Evolutionary conservation across 306 rosid genomes (phyloP), one percentile per base, ranked within the genome.

Genomic region (Vigna hirtella): DNA sequence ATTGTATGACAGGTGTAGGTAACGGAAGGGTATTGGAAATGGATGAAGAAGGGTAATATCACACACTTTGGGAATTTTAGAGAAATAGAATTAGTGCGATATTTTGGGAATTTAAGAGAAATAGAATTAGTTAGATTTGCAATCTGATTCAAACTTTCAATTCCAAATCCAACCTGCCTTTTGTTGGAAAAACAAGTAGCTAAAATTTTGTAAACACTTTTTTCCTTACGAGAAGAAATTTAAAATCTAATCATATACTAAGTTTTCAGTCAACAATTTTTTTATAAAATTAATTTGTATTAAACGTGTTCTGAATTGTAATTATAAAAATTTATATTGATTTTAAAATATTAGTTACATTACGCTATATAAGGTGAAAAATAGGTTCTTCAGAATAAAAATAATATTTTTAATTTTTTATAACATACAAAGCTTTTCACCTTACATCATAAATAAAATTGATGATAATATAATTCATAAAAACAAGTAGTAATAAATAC

Each of bases 141-240:
- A 66, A 59, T 30, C n/a, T 28, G 61, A 14, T 74, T 7, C 79
- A 12, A 17, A 28, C 70, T 61, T 47, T 12, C 50, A 61, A 28
- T 48, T 42, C 34, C 71, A 66, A 42, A 66, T 62, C 50, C 79
- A 18, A 42, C n/a, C n/a, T 32, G 22, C 61, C 49, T 26, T 18
- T 74, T 62, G 18, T 9, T 59, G 13, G 70, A 30, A 36, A 59
- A 45, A 9, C 70, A 45, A 9, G 6, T 5, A 6, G 48, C 56
- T 40, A 59, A 59, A 58, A 43, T 1, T 15, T 43, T 24, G 45
- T 17, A 22, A 22, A 55, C 12, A 22, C 15, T 20, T 55, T 17
- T 20, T 20, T 8, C 2, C 4, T 55, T 55, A 9, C 61, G 3
- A 20, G 30, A 20, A 1, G 3, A 53, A 53, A 1, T 9, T 20